Evolutionary conservation across 108 stramenopile species (phyloP), one percentile per base, ranked within the genome.

Genomic region (Cyclotella sp.): DNA sequence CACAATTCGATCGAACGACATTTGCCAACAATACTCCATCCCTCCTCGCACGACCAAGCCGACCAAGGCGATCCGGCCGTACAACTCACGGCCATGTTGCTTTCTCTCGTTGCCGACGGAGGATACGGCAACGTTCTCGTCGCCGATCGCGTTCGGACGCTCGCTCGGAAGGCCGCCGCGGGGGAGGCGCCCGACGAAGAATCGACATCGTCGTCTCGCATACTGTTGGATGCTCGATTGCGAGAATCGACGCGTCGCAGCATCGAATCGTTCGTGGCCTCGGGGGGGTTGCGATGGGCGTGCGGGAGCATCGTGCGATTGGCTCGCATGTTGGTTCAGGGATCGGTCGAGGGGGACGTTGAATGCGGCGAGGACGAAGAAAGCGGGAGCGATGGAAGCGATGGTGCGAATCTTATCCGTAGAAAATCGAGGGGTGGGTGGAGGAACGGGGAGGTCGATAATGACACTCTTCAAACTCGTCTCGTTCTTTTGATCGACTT

Each of bases 251-350:
- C 60, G 29, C 42, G 69, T 18, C n/a, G 63, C 41, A 62, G 82
- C 42, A 78, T 83, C 19, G 82, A 83, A 47, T 61, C 72, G 16
- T 83, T 83, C 62, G 81, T 82, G 5, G 82, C 82, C n/a, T 40
- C 64, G 27, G 73, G 82, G 22, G 82, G 82, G 4, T 53, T 83
- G 47, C 51, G 82, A 54, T 83, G 78, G 78, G 78, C 61, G 0
- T 75, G 72, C 45, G 81, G 66, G 3, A 27, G 72, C 15, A 82
- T 82, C 16, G 26, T 82, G 13, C 67, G 81, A 64, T 49, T 82
- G 43, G 76, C 53, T 15, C 81, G 66, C 39, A 49, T 73, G 47
- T 43, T 82, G 52, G 81, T 77, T 63, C 57, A 78, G 27, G 81
- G 70, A 24, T 12, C 22, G 24, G 5, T 8, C 24, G 55, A 26